Base-by-base conservation (phyloP, 805 yeast species). In the Isabelozyma rhagii region DNA sequence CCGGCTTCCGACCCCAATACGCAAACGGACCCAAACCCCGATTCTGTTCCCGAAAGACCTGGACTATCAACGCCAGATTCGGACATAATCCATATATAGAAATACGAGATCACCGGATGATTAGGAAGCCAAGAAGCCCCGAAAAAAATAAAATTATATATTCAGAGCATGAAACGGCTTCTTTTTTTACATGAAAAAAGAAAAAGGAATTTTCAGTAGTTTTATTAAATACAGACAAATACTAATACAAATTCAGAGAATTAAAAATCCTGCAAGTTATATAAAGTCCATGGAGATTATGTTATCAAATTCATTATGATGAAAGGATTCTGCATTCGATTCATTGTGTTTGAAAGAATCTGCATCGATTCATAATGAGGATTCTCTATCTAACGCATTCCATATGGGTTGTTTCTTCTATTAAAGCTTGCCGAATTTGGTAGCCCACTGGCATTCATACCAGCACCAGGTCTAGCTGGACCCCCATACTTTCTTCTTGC, bases 401-500 rank as follows among this genome's bases (percentile, higher is more conserved):
- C 53, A 29, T 48, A 51, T 4, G 55, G 53, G 13, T 51, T 53
- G 13, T 39, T 39, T 41, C 43, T 41, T 41, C 43, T 41, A 31
- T 31, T 31, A 31, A 31, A 31, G 36, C 36, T 31, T 31, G 36
- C 36, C 36, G 36, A 31, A 13, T 31, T 31, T 9, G 36, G 36
- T 13, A 31, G 10, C 10, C 36, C 36, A 10, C 36, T 13, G 10
- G 36, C n/a, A 13, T 13, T 13, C 36, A 31, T 31, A 31, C 36
- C 36, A 9, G 27, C 31, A 21, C 13, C 18, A 11, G 52, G 53
- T 43, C 43, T 66, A 13, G 6, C 39, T 3, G 25, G 29, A 43
- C 45, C 45, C 5, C 45, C 45, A 17, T 28, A 43, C 27, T 27
- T 53, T 50, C 54, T 60, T 18, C 68, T 52, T 13, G 60, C 51